Conservation (phyloP, 345 rosid genomes). For the Geranium brycei region DNA sequence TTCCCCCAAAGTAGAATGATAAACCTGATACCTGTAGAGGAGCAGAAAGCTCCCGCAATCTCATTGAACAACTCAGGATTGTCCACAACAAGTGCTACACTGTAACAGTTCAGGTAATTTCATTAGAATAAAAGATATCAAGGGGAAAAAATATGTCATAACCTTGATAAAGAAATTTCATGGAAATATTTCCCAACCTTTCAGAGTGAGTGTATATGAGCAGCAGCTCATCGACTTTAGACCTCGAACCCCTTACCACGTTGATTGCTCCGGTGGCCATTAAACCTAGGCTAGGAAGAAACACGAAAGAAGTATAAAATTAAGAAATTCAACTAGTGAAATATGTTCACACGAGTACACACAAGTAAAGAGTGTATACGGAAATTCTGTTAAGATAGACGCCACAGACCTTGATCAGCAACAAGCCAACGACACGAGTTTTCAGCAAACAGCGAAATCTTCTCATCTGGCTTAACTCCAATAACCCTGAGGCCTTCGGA, state of each 20-base stretch:
- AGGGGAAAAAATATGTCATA: neutral
- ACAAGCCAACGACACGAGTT: conserved; percentile 92
- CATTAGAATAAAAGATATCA: neutral
- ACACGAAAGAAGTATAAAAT: neutral
- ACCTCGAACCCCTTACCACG: conserved; percentile 87
- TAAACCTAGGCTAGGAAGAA: conserved; percentile 37
- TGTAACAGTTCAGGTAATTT: conserved; percentile 22
- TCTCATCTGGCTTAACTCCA: conserved; percentile 74
- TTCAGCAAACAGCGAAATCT: conserved; percentile 80
- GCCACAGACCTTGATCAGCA: conserved; percentile 72
- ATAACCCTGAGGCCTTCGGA: conserved; percentile 76
- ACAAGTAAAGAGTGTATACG: neutral
- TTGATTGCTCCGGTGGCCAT: conserved; percentile 93
- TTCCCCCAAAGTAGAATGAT: conserved; percentile 85
- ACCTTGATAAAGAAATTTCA: too few species aligned
- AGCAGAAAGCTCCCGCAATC: conserved; percentile 40
- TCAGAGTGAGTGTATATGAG: conserved; percentile 83
- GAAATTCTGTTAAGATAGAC: neutral
- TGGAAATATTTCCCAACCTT: conserved; percentile 32
- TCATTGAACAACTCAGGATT: conserved; percentile 75
- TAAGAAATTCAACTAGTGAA: neutral
- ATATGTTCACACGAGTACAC: neutral
- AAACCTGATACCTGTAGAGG: conserved; percentile 44
- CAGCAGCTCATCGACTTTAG: conserved; percentile 72
- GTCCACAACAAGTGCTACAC: conserved; percentile 84